Base-by-base conservation (phyloP, 129 eudicot species). In the Centella asiatica region DNA sequence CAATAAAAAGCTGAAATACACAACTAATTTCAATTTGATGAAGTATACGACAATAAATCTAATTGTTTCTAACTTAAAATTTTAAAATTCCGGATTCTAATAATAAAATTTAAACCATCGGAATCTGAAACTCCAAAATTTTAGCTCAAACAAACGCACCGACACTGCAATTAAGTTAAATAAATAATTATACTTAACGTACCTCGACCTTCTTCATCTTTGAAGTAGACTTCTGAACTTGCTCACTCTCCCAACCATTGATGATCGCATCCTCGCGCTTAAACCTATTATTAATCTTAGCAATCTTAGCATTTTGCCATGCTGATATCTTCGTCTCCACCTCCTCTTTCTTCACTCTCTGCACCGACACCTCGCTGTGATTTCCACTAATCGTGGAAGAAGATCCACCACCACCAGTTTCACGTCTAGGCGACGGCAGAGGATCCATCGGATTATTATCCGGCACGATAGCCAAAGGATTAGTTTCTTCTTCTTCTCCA, bases 201-300 rank as follows among this genome's bases (percentile, higher is more conserved):
- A 90, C 97, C 95, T 90, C 97, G 50, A 86, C 58, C 79, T 86
- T 86, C 77, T 79, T 86, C 97, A 90, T 90, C 95, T 88, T 79
- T 3, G 85, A 83, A 58, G 66, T 65, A 3, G 95, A 81, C 73
- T 79, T 84, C 9, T 83, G 87, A 58, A 83, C 89, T 25, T 90
- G 83, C 74, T 86, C 95, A 44, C 76, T 81, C 70, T 90, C 97
- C 97, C 89, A 84, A 18, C 95, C 95, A 40, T 58, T 79, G 56
- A 90, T 83, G 9, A 90, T 69, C 0, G 95, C 90, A 32, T 86
- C 95, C 40, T 90, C 95, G 7, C 97, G 74, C 72, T 90, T 90
- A 59, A 83, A 81, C 77, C 97, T 66, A 62, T 86, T 90, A 15
- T 90, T 86, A 31, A 90, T 73, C 85, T 90, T 90, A 0, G 97